These are phyloP conservation scores for Bacidia gigantensis DNA, from an alignment of 495 filamentous ascomycete species.

Conservation along the genomic window DNA sequence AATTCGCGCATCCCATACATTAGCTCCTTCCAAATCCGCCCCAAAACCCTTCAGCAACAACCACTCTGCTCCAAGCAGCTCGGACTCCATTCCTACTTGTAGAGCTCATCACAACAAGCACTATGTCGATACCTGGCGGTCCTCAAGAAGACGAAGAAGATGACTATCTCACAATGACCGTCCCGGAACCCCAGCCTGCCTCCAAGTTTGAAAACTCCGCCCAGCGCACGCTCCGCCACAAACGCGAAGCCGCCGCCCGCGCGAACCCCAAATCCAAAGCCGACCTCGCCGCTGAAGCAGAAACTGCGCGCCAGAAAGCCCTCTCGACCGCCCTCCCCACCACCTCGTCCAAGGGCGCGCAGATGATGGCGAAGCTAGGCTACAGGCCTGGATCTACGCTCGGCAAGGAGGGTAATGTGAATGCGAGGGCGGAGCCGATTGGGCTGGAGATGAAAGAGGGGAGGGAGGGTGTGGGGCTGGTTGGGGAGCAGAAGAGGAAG, in stretches of 20 bases:
- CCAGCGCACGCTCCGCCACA: conserved; percentile 39
- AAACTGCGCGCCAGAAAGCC: conserved; percentile 56
- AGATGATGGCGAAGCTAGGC: conserved; percentile 96
- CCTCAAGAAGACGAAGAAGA: conserved; percentile 33
- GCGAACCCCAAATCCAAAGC: conserved; percentile 63
- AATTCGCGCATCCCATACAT: no score
- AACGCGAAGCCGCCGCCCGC: conserved; percentile 45
- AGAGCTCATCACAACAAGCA: no score
- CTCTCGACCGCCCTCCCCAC: conserved; percentile 47
- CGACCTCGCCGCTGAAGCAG: conserved; percentile 59
- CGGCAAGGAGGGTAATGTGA: conserved; percentile 28
- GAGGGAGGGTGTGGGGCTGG: conserved; percentile 73
- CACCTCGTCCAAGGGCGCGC: conserved; percentile 52
- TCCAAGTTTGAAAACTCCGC: conserved; percentile 40
- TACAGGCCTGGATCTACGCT: conserved; percentile 61
- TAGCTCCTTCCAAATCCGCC: no score
- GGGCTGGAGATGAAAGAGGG: conserved; percentile 60
- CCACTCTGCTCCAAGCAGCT: no score
- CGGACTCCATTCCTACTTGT: no score
- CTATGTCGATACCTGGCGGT: background rate
- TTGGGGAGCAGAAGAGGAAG: conserved; percentile 70
- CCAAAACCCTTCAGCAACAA: no score
- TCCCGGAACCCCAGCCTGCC: conserved; percentile 33
- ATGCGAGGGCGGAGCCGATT: conserved; percentile 49
- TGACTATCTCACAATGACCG: conserved; percentile 53